These are phyloP conservation scores for Flaveria sonorensis DNA, from an alignment of 129 eudicot species.

Conservation along the genomic window DNA sequence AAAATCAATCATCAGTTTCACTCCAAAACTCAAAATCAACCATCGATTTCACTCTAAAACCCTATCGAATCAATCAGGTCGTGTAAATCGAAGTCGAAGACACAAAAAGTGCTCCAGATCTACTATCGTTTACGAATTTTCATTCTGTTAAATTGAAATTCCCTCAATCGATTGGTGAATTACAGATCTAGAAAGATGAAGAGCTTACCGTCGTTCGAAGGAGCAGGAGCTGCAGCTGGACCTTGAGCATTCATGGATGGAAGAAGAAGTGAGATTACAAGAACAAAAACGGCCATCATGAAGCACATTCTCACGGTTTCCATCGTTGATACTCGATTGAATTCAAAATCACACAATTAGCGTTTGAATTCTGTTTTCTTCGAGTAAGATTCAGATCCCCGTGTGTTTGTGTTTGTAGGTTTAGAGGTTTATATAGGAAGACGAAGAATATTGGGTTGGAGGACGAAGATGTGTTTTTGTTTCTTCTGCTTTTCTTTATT, in stretches of 20 bases:
- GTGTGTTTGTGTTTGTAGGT: background rate
- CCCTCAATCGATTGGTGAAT: background rate
- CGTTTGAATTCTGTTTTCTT: background rate
- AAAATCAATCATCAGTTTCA: background rate
- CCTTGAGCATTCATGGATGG: conserved; percentile 62
- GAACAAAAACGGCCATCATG: conserved; percentile 43
- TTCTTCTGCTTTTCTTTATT: background rate
- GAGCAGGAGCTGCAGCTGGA: conserved; percentile 62
- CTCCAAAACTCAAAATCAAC: conserved; percentile 1
- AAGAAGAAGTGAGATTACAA: conserved; percentile 44
- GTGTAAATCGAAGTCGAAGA: background rate
- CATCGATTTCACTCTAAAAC: background rate
- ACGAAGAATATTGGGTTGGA: too few relatives aligned
- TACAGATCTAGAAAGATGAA: conserved; percentile 22
- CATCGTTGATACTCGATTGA: conserved; percentile 33
- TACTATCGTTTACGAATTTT: background rate
- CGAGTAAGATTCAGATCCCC: background rate
- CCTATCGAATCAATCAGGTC: background rate
- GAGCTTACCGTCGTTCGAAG: conserved; percentile 54
- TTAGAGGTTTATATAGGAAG: background rate
- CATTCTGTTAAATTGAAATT: background rate
- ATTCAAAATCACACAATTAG: background rate
- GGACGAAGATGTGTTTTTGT: too few relatives aligned
- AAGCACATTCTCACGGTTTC: conserved; percentile 46
- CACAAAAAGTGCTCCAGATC: conserved; percentile 19